A percentile compares a stretch with the other conserved stretches of the same genome.
Evolutionary conservation across 2,329 filamentous ascomycete species (phyloP).

Genomic region (Colletotrichum aenigma): DNA sequence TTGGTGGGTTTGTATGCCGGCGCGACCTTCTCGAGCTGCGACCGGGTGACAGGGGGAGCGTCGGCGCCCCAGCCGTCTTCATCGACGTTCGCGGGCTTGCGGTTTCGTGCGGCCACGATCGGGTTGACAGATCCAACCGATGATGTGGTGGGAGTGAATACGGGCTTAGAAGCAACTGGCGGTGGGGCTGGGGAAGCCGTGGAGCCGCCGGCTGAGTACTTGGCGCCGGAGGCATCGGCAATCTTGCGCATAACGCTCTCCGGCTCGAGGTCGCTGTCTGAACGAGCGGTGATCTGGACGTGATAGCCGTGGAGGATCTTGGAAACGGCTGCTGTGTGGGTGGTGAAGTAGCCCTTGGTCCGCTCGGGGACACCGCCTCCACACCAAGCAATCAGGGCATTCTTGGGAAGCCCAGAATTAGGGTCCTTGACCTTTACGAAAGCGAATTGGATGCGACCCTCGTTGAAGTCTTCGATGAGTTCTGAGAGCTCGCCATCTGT

Average conservation of each 20-base stretch:
- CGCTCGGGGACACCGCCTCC: conserved; percentile 97
- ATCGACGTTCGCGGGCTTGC: conserved; percentile 65
- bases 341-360: conserved; percentile 98
- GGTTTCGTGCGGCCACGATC: conserved; percentile 68
- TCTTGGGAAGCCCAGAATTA: conserved; percentile 88
- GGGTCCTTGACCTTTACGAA: conserved; percentile 97
- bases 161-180: conserved; percentile 84
- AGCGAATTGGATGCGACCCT: conserved; percentile 95
- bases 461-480: conserved; percentile 93
- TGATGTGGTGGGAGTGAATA: conserved; percentile 78
- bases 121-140: conserved; percentile 67
- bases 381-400: conserved; percentile 94
- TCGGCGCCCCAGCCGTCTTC: conserved; percentile 94
- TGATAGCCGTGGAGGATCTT: conserved; percentile 97
- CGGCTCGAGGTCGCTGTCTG: conserved; percentile 85
- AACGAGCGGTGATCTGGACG: conserved; percentile 94
- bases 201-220: conserved; percentile 77
- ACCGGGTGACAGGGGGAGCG: conserved; percentile 87
- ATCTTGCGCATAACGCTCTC: conserved; percentile 93
- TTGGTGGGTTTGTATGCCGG: conserved; percentile 94
- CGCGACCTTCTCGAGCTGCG: conserved; percentile 88
- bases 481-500: conserved; percentile 89
- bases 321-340: conserved; percentile 85
- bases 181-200: conserved; percentile 63
- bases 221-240: conserved; percentile 90